These are phyloP conservation scores for Lodderomyces theae DNA, from an alignment of 1,139 yeast species.

Conservation along the genomic window DNA sequence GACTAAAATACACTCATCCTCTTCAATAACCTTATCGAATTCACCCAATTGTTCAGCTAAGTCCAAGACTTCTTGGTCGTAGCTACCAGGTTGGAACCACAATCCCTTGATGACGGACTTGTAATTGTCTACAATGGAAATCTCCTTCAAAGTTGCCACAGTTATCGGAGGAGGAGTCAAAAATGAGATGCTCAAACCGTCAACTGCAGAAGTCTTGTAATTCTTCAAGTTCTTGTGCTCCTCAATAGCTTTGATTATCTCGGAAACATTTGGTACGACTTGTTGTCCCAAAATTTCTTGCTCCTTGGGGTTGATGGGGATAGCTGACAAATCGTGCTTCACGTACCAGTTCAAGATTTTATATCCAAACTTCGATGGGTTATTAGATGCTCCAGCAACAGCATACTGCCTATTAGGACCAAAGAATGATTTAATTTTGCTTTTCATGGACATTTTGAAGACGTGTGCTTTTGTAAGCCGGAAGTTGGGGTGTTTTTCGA, in stretches of 20 bases:
- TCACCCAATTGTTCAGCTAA: conserved; percentile 38
- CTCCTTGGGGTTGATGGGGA: conserved; percentile 64
- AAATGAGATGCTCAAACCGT: conserved; percentile 57
- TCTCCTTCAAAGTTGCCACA: conserved; percentile 42
- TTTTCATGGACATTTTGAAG: conserved; percentile 39
- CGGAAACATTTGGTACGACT: conserved; percentile 36
- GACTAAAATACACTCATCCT: conserved; percentile 69
- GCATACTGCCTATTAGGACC: conserved; percentile 53
- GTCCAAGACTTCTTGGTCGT: conserved; percentile 52
- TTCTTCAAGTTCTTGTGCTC: conserved; percentile 23
- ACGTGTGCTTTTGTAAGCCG: too few species aligned
- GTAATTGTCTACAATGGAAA: conserved; percentile 30
- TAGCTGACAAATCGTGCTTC: conserved; percentile 53
- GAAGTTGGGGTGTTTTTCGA: too few species aligned
- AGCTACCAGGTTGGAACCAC: conserved; percentile 87
- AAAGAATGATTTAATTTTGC: conserved; percentile 48
- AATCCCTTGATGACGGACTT: conserved; percentile 48
- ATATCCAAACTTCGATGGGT: conserved; percentile 66
- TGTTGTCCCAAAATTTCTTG: conserved; percentile 44
- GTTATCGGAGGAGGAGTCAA: conserved; percentile 74
- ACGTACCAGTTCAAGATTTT: conserved; percentile 71
- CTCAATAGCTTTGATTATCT: conserved; percentile 28
- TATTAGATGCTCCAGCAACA: conserved; percentile 73
- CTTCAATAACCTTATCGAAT: conserved; percentile 47
- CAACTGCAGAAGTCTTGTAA: conserved; percentile 28